These are phyloP conservation scores for Botrytis fragariae DNA, from an alignment of 2,329 filamentous ascomycete species.

Conservation along the genomic window DNA sequence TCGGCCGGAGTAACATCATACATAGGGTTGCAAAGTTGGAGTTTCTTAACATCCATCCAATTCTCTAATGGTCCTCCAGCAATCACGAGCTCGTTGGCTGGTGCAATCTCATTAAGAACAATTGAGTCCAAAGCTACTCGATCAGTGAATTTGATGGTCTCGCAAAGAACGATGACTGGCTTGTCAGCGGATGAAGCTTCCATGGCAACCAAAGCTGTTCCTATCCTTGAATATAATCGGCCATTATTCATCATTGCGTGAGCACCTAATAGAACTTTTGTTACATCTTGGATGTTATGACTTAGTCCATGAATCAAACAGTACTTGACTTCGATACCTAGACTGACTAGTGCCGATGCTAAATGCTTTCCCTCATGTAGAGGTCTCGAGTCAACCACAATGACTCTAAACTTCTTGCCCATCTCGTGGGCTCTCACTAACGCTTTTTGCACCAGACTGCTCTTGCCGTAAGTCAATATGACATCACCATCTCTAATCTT, in stretches of 20 bases:
- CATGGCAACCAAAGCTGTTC: constrained; percentile 84
- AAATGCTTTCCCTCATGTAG: constrained; percentile 69
- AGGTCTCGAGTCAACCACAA: constrained; percentile 76
- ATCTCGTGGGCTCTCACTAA: constrained; percentile 67
- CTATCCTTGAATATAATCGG: constrained; percentile 80
- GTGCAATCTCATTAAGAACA: constrained; percentile 87
- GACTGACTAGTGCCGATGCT: constrained; percentile 63
- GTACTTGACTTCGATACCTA: constrained; percentile 77
- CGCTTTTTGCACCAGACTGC: constrained; percentile 80
- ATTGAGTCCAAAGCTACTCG: constrained; percentile 89
- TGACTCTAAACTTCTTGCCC: constrained; percentile 77
- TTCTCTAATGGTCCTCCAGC: constrained; percentile 44
- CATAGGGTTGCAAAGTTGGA: constrained; percentile 71
- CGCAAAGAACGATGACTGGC: constrained; percentile 85
- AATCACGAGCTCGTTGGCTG: constrained; percentile 61
- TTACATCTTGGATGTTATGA: constrained; percentile 65
- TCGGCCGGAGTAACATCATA: constrained; percentile 90
- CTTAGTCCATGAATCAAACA: constrained; percentile 75
- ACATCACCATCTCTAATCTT: constrained; percentile 79
- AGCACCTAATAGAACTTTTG: constrained; percentile 72
- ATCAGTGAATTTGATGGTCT: constrained; percentile 92
- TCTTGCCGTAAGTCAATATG: constrained; percentile 83
- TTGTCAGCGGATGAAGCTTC: constrained; percentile 72
- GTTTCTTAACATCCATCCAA: constrained; percentile 57
- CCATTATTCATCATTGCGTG: constrained; percentile 97